Percentiles rank a stretch among this genome's conserved stretches.
Evolutionary conservation across 225 moss, liverwort and hornwort genomes (phyloP).

Genomic region (Takakia lepidozioides): DNA sequence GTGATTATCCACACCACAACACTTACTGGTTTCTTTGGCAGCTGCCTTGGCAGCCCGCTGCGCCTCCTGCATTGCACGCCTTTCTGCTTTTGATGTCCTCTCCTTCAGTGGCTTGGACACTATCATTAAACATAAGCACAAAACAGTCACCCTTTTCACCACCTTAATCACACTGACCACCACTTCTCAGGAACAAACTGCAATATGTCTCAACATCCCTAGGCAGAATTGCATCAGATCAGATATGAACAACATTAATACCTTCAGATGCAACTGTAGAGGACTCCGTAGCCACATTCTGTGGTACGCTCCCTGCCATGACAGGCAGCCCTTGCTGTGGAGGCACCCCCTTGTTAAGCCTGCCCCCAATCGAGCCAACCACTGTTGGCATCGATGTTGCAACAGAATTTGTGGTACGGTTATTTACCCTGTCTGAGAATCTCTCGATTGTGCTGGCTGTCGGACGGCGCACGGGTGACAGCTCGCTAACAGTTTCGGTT

Average conservation of each 20-base stretch:
- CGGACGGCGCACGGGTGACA: constrained; percentile 32
- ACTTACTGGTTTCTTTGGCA: constrained; percentile 49
- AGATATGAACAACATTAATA: background rate
- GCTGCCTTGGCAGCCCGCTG: constrained; percentile 79
- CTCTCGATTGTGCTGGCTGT: constrained; percentile 18
- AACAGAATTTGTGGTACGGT: constrained; percentile 8
- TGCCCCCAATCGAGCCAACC: constrained; percentile 13
- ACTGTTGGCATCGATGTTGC: constrained; percentile 17
- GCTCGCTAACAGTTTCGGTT: constrained; percentile 25
- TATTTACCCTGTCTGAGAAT: constrained; percentile 31
- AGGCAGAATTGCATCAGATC: no score
- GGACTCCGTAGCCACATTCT: background rate
- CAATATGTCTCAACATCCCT: background rate
- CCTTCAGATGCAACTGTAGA: background rate
- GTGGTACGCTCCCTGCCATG: constrained; percentile 15
- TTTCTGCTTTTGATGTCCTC: constrained; percentile 78
- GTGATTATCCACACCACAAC: no score
- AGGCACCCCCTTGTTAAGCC: constrained; percentile 21
- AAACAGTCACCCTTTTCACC: background rate
- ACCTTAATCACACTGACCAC: background rate
- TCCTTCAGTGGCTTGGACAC: constrained; percentile 68
- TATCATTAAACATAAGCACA: background rate
- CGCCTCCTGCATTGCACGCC: constrained; percentile 80
- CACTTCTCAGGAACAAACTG: background rate
- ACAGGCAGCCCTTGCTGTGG: constrained; percentile 21